Base-by-base conservation (phyloP, 2,329 filamentous ascomycete genomes). In the Nannizzia gypsea region DNA sequence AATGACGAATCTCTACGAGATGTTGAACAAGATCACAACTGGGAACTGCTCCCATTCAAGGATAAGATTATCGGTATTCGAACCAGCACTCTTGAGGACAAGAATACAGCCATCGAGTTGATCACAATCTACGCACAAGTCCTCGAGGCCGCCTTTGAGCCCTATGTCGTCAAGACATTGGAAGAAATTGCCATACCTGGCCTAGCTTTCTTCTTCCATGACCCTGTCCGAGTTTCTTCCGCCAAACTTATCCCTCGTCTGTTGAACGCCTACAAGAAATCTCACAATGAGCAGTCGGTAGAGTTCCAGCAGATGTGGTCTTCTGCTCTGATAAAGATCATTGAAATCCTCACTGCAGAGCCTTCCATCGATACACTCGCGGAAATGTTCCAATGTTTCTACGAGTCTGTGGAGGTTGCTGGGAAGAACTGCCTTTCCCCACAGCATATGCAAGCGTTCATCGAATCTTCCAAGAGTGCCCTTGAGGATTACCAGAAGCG, bases 341-440 rank as follows among this genome's bases (percentile, higher is more conserved):
- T 99, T 9, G 93, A 97, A 73, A 91, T 96, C 1, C 81, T 99
- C 42, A 89, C 87, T 63, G 91, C 91, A 0, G 93, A 99, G 76
- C 92, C 93, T 20, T 90, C 91, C 1, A 91, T 99, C 61, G 93
- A 99, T 68, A 96, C 93, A 0, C 81, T 99, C 54, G 92, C 93
- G 1, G 93, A 97, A 76, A 96, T 99, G 90, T 99, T 96, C 75
- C 92, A 97, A 74, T 99, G 93, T 78, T 99, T 99, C 79, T 99
- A 99, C 73, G 93, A 99, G 73, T 96, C 90, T 26, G 86, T 99
- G 6, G 92, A 97, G 76, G 91, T 96, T 22, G 83, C 95, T 65
- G 92, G 92, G 62, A 89, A 89, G 74, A 85, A 88, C 67, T 92
- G 87, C 70, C 80, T 99, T 54, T 89, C 81, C 4, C 78, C 81